Evolutionary conservation across 305 asterid genomes (phyloP).

Genomic region (Solanum hybrid): DNA sequence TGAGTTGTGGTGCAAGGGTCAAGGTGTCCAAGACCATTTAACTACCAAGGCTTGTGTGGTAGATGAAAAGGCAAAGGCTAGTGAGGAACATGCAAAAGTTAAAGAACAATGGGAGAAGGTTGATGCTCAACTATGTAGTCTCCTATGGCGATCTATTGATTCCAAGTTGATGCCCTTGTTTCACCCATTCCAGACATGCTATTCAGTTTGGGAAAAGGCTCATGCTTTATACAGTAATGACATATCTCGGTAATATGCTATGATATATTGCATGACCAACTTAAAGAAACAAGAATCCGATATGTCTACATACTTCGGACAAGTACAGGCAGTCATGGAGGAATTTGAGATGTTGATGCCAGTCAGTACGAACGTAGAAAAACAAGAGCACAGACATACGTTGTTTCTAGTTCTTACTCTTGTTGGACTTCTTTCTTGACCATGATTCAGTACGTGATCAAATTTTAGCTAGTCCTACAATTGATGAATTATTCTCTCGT

Average conservation of each 20-base stretch:
- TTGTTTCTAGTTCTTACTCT: not conserved
- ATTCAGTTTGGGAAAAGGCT: not conserved
- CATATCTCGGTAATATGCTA: not conserved
- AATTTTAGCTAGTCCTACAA: not conserved
- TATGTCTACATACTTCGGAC: not conserved
- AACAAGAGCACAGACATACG: not conserved
- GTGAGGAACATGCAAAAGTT: not conserved
- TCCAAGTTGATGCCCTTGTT: not conserved
- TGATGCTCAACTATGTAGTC: not conserved
- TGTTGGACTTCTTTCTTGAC: not conserved
- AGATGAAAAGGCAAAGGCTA: not conserved
- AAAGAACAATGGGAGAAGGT: not conserved
- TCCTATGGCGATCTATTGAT: not conserved
- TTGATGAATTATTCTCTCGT: not conserved
- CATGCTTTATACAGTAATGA: not conserved
- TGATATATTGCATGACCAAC: not conserved
- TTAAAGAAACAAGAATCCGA: not conserved
- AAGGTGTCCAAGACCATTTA: not conserved
- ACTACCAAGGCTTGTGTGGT: not conserved
- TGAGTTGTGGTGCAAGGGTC: not conserved
- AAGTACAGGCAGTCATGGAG: not conserved
- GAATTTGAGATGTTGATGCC: not conserved
- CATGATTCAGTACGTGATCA: not conserved
- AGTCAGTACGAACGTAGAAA: not conserved
- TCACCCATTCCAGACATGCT: not conserved